Percentiles rank a stretch among this genome's conserved stretches.
phyloP scores from a whole-genome alignment of 805 yeast genomes.

The Candida ipomoeae region DNA sequence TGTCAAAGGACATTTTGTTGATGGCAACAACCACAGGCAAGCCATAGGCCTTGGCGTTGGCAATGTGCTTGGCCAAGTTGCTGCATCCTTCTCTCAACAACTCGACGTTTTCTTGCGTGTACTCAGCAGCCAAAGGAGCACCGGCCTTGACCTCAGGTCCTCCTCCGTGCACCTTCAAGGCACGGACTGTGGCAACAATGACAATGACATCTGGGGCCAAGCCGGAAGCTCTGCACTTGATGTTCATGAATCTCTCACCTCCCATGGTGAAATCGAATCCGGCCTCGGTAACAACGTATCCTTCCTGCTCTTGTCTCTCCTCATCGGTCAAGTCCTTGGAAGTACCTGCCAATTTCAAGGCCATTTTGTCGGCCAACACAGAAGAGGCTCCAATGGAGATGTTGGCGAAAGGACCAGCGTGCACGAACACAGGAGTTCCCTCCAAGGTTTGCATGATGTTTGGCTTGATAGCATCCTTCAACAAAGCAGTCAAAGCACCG shows the following conservation, averaged over 20 bases:
- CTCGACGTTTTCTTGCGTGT: slow-evolving; percentile 66
- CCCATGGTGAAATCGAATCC: slow-evolving; percentile 92
- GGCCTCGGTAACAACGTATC: slow-evolving; percentile 82
- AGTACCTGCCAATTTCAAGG: slow-evolving; percentile 74
- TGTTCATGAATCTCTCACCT: slow-evolving; percentile 81
- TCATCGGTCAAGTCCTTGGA: slow-evolving; percentile 42
- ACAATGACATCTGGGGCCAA: slow-evolving; percentile 73
- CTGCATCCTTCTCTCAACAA: slow-evolving; percentile 66
- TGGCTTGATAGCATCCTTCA: slow-evolving; percentile 81
- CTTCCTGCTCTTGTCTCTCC: slow-evolving; percentile 49
- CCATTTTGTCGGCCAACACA: slow-evolving; percentile 75
- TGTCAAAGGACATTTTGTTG: slow-evolving; percentile 72
- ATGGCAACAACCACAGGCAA: slow-evolving; percentile 80
- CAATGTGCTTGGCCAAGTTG: slow-evolving; percentile 72
- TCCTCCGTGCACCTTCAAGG: slow-evolving; percentile 83
- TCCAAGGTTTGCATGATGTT: slow-evolving; percentile 84
- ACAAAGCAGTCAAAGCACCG: slow-evolving; percentile 77
- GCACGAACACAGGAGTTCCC: slow-evolving; percentile 84
- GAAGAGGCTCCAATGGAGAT: slow-evolving; percentile 85
- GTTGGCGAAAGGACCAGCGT: slow-evolving; percentile 87
- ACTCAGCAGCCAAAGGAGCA: slow-evolving; percentile 69
- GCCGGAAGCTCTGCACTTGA: slow-evolving; percentile 80
- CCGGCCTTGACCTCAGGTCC: slow-evolving; percentile 88
- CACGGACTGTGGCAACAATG: slow-evolving; percentile 80
- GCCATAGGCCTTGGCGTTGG: slow-evolving; percentile 67